Evolutionary conservation across 345 rosid genomes (phyloP), one percentile per base, ranked within the genome.

Genomic region (Pelargonium nanum): DNA sequence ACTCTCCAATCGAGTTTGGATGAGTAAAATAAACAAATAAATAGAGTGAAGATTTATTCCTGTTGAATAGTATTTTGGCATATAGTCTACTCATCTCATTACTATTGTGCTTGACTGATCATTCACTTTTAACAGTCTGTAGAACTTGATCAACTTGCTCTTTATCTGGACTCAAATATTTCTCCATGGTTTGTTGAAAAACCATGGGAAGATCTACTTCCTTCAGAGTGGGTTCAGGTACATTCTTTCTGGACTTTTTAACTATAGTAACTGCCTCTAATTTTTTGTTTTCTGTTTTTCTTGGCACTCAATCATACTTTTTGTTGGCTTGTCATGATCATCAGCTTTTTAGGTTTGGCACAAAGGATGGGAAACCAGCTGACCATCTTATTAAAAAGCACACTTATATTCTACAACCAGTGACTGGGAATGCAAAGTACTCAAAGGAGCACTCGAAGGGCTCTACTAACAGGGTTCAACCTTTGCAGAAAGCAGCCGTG

Each of bases 171-270:
- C 78, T 89, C 97, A 50, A 91, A 90, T 80, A 81, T 87, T 65
- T 61, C 81, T 30, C 87, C 97, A 7, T 93, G 99, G 99, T 75
- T 75, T 72, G 72, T 89, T 57, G 79, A 85, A 72, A 81, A 83
- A 72, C 83, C 80, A 60, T 93, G 99, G 99, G 85, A 81, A 73
- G 80, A 81, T 68, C 84, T 93, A 77, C 84, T 69, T 78, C 99
- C 99, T 72, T 74, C 74, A 22, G 94, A 87, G 77, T 93, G 97
- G 99, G 81, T 76, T 69, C 97, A 89, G 99, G 99, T 89, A 60
- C 40, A 56, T 9, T 62, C 22, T 19, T 58, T 5, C 44, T 12
- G 7, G 7, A 30, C n/a, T 25, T 51, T 24, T 53, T 24, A 48
- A 59, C 6, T 54, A 30, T n/a, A 24, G 60, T 26, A 45, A 26